These are phyloP conservation scores for Styphnolobium japonicum DNA, from an alignment of 306 rosid species.

Conservation along the genomic window DNA sequence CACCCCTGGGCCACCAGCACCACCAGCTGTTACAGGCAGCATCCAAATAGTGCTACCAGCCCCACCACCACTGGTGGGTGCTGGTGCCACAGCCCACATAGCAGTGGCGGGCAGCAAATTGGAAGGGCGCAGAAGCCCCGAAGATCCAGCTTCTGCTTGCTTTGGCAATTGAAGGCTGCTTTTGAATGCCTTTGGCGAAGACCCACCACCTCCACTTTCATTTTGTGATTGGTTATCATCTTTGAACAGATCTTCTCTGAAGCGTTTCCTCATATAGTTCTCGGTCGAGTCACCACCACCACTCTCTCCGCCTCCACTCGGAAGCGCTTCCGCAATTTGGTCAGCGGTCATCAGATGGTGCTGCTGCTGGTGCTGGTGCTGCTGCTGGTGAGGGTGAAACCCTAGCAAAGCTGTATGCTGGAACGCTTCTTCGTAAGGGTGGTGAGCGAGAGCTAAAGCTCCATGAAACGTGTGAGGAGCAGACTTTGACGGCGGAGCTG, in stretches of 20 bases:
- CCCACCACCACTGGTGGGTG: conserved; percentile 42
- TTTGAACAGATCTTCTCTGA: conserved; percentile 85
- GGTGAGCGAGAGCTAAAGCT: conserved; percentile 67
- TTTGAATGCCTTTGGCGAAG: conserved; percentile 38
- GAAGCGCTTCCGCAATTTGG: conserved; percentile 67
- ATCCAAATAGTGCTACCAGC: conserved; percentile 84
- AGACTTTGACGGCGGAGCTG: conserved; percentile 75
- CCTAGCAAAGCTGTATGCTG: conserved; percentile 67
- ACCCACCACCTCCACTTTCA: conserved; percentile 23
- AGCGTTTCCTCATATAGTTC: conserved; percentile 75
- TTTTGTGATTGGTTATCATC: conserved; percentile 52
- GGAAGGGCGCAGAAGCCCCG: conserved; percentile 49
- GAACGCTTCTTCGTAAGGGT: conserved; percentile 69
- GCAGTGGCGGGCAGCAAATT: conserved; percentile 60
- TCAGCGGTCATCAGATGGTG: conserved; percentile 57
- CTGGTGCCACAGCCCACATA: conserved; percentile 84
- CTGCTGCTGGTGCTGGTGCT: conserved; percentile 32
- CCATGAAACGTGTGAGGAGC: conserved; percentile 71
- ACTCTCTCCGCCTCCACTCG: conserved; percentile 28
- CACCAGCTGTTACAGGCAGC: conserved; percentile 57
- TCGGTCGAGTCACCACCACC: conserved; percentile 48
- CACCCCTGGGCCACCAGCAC: conserved; percentile 1
- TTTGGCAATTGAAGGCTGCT: conserved; percentile 38
- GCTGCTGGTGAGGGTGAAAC: conserved; percentile 57
- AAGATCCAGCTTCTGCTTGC: conserved; percentile 29